These are phyloP conservation scores for Geotrichum siamense DNA, from an alignment of 1,139 yeast genomes.

Conservation along the genomic window DNA sequence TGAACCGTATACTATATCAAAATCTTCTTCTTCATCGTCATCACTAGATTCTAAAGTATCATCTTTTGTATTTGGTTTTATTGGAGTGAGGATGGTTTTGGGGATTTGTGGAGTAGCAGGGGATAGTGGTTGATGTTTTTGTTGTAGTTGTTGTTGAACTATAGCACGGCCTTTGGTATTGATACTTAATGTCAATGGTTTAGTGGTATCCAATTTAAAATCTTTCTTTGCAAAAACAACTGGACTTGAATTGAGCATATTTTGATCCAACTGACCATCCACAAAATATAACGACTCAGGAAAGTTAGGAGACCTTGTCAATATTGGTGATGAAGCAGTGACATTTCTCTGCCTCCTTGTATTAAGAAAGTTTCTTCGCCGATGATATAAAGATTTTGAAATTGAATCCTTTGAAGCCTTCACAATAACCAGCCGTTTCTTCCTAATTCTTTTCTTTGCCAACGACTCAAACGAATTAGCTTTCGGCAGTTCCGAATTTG, in stretches of 20 bases:
- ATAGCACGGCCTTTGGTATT: neutral
- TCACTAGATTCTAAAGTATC: conserved; percentile 11
- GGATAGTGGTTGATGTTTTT: neutral
- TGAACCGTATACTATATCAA: neutral
- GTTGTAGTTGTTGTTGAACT: neutral
- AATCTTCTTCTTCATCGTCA: conserved; percentile 10
- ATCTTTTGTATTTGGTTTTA: neutral
- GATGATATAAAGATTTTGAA: conserved; percentile 2
- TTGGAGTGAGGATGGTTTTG: neutral
- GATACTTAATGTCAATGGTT: neutral
- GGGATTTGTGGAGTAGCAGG: neutral
- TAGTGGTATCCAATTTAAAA: neutral
- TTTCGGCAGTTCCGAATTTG: conserved; percentile 1
- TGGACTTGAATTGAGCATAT: neutral
- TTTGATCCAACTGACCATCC: too few relatives aligned
- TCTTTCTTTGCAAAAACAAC: neutral
- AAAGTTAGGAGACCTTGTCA: conserved; percentile 8
- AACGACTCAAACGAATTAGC: conserved; percentile 10
- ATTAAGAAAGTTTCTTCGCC: conserved; percentile 8
- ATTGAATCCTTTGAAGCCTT: too few relatives aligned
- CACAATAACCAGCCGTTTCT: neutral
- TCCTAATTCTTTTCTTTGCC: conserved; percentile 3
- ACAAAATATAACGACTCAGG: conserved; percentile 4
- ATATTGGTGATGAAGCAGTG: conserved; percentile 10
- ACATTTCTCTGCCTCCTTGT: conserved; percentile 2